phyloP scores from a whole-genome alignment of 1,284 basidiomycete genomes.

The Tremellales sp. region DNA sequence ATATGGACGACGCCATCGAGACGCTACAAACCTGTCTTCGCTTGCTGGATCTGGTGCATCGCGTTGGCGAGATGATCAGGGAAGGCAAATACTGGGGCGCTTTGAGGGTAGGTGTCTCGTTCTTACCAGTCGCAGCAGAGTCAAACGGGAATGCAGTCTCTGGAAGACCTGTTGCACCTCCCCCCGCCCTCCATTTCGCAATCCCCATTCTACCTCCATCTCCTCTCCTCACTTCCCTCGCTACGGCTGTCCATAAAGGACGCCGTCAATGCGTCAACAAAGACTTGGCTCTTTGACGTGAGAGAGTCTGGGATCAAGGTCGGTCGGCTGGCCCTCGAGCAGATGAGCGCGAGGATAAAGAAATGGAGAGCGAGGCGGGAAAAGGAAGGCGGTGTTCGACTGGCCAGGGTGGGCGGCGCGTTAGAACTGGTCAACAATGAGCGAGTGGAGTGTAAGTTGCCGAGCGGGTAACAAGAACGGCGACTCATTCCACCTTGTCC shows the following conservation, averaged over 20 bases:
- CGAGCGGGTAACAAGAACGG: neutral
- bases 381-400: slow-evolving; percentile 54
- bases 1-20: slow-evolving; percentile 94
- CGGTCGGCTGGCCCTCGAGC: slow-evolving; percentile 81
- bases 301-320: slow-evolving; percentile 83
- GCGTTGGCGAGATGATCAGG: slow-evolving; percentile 86
- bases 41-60: slow-evolving; percentile 89
- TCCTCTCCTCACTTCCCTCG: slow-evolving; percentile 87
- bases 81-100: slow-evolving; percentile 96
- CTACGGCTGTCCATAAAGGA: slow-evolving; percentile 84
- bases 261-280: slow-evolving; percentile 89
- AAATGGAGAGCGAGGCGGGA: slow-evolving; percentile 80
- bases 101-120: slow-evolving; percentile 66
- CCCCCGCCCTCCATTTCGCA: slow-evolving; percentile 85
- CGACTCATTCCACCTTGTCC: neutral
- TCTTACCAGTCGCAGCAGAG: slow-evolving; percentile 18
- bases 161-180: slow-evolving; percentile 89
- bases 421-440: slow-evolving; percentile 93
- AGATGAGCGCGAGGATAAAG: slow-evolving; percentile 78
- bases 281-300: slow-evolving; percentile 95
- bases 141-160: slow-evolving; percentile 56
- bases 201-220: slow-evolving; percentile 88
- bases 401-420: slow-evolving; percentile 86
- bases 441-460: slow-evolving; percentile 78
- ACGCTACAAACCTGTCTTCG: slow-evolving; percentile 87